phyloP scores from a whole-genome alignment of 2,329 filamentous ascomycete genomes.

The Fusarium sp. region DNA sequence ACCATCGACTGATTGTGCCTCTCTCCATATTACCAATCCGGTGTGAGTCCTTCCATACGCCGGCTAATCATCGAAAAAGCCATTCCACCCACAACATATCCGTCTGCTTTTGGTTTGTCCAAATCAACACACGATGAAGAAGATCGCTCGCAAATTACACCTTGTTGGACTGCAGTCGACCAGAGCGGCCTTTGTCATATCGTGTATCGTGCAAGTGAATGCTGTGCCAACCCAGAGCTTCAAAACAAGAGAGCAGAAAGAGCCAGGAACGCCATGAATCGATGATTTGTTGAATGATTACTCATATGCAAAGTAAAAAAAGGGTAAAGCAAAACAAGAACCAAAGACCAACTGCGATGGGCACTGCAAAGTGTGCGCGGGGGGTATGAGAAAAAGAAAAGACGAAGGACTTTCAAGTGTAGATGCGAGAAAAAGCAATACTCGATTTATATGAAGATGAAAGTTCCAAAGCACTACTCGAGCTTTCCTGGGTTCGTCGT shows the following conservation, averaged over 20 bases:
- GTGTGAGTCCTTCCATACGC: slow-evolving; percentile 35
- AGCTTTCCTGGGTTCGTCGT: neutral
- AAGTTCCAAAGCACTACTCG: slow-evolving; percentile 7
- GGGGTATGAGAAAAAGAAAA: slow-evolving; percentile 33
- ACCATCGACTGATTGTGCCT: neutral
- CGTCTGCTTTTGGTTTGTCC: slow-evolving; percentile 38
- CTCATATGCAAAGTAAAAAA: slow-evolving; percentile 17
- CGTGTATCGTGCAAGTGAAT: slow-evolving; percentile 13
- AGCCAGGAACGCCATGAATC: slow-evolving; percentile 31
- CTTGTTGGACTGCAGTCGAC: slow-evolving; percentile 1
- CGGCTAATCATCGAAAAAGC: slow-evolving; percentile 27
- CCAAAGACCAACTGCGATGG: slow-evolving; percentile 36
- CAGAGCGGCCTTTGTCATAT: slow-evolving; percentile 9
- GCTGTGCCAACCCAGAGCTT: slow-evolving; percentile 15
- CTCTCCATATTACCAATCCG: slow-evolving; percentile 16
- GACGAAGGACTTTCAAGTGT: slow-evolving; percentile 17
- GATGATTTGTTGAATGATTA: slow-evolving; percentile 17
- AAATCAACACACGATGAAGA: slow-evolving; percentile 24
- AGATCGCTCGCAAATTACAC: neutral
- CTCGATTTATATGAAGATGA: slow-evolving; percentile 38
- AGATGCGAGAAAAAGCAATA: slow-evolving; percentile 38
- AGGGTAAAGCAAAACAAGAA: slow-evolving; percentile 8
- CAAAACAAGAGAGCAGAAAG: slow-evolving; percentile 25
- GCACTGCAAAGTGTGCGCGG: slow-evolving; percentile 8
- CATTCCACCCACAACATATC: slow-evolving; percentile 32